A percentile compares a stretch with the other conserved stretches of the same genome.
Evolutionary conservation across 345 rosid genomes (phyloP).

Genomic region (Moringa oleifera): DNA sequence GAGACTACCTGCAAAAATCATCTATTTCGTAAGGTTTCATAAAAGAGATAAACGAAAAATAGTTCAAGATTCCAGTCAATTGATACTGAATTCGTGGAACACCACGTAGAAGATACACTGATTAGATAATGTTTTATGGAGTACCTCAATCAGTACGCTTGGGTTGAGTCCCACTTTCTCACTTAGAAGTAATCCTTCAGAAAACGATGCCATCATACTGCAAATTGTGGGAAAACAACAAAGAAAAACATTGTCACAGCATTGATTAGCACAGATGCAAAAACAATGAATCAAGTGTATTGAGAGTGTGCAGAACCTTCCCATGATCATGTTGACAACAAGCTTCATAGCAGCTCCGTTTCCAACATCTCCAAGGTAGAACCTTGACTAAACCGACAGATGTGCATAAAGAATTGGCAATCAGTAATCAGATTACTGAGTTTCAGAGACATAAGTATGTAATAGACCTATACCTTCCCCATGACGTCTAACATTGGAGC

Average conservation of each 20-base stretch:
- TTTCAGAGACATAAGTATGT: background rate
- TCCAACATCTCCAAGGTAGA: conserved; percentile 88
- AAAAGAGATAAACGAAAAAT: background rate
- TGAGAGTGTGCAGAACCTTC: conserved; percentile 48
- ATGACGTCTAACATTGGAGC: conserved; percentile 71
- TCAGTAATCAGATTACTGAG: background rate
- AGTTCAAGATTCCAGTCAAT: background rate
- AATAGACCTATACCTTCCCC: conserved; percentile 66
- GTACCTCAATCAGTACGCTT: conserved; percentile 68
- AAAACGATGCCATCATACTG: conserved; percentile 96
- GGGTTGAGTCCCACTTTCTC: conserved; percentile 93
- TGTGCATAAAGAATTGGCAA: conserved; percentile 4
- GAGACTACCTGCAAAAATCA: conserved; percentile 61
- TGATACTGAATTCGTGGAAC: background rate
- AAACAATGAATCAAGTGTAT: background rate
- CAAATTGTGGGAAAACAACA: conserved; percentile 11
- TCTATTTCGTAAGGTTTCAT: background rate
- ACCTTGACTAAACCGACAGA: conserved; percentile 57
- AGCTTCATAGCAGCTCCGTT: conserved; percentile 98
- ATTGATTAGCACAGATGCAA: conserved; percentile 5
- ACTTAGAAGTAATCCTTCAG: conserved; percentile 80
- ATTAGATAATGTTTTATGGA: background rate
- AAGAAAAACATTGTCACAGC: conserved; percentile 11
- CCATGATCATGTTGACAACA: conserved; percentile 97
- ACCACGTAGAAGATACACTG: background rate